Evolutionary conservation across 2,329 filamentous ascomycete species (phyloP), one percentile per base, ranked within the genome.

Genomic region (Botrytis pseudocinerea): DNA sequence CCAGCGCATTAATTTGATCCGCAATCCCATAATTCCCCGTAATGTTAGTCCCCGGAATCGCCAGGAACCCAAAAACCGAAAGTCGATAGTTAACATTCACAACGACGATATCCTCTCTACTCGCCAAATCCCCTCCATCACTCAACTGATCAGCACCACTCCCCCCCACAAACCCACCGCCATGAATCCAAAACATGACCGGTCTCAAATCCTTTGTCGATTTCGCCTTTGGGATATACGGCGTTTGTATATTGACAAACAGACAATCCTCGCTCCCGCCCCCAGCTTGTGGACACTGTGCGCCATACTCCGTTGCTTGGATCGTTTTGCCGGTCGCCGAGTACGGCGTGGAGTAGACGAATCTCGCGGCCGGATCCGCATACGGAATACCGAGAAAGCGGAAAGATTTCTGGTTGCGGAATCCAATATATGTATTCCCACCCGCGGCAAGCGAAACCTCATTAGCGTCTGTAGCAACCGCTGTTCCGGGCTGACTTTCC

Each of bases 21-120:
- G 81, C 83, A 65, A 88, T 84, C 4, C 86, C 86, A 75, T 83
- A 87, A 75, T 88, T 88, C 0, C 86, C 86, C 16, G 82, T 86
- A 32, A 87, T 83, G 38, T 84, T 79, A 0, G 85, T 85, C n/a
- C 85, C 86, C 7, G 85, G 83, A 40, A 87, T 82, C 8, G 87
- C 86, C 0, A 88, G 79, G 74, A 80, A 80, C 16, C 79, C 79
- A 40, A 79, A 63, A 20, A 77, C 79, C 6, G 75, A 76, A 14
- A 80, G 74, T 16, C 78, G 72, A 68, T 80, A 80, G 46, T 79
- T 79, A 57, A 79, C 77, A 35, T 68, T 77, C 9, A 80, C 79
- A 18, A 77, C 75, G 20, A 80, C 77, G 22, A 79, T 75, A 73
- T 80, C 79, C 68, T 78, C 79, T 73, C 78, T 73, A 48, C 75